Conservation (phyloP, 441 rosid genomes). For the Melastoma candidum region DNA sequence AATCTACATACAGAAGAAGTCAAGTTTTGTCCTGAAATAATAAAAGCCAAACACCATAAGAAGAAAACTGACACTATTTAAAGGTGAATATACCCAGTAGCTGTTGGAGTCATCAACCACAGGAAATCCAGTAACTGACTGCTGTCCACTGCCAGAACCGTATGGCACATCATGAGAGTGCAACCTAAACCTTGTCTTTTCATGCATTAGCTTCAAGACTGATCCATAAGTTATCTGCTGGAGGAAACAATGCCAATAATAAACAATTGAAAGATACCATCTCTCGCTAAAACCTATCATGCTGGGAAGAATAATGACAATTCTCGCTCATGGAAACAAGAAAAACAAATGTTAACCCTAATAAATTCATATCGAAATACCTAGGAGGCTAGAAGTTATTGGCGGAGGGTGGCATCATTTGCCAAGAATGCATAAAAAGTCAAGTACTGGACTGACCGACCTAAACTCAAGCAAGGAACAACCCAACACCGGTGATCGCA, state of each 20-base stretch:
- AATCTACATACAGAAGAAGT: slow-evolving; percentile 31
- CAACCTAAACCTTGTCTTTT: slow-evolving; percentile 64
- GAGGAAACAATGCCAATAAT: background rate
- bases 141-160: slow-evolving; percentile 98
- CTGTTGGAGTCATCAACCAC: slow-evolving; percentile 83
- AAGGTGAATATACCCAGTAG: slow-evolving; percentile 56
- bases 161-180: slow-evolving; percentile 98
- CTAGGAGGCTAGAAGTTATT: no score
- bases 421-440: no score
- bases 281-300: no score
- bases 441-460: no score
- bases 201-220: slow-evolving; percentile 84
- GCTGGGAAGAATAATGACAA: no score
- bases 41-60: background rate
- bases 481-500: no score
- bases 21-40: background rate
- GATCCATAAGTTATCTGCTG: slow-evolving; percentile 78
- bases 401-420: no score
- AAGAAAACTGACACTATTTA: background rate
- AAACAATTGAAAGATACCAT: background rate
- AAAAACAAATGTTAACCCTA: no score
- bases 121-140: slow-evolving; percentile 88
- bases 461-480: no score
- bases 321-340: no score
- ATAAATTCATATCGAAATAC: no score